Evolutionary conservation across 768 basidiomycete genomes (phyloP), one percentile per base, ranked within the genome.

Genomic region (Sporobolomyces pararoseus): DNA sequence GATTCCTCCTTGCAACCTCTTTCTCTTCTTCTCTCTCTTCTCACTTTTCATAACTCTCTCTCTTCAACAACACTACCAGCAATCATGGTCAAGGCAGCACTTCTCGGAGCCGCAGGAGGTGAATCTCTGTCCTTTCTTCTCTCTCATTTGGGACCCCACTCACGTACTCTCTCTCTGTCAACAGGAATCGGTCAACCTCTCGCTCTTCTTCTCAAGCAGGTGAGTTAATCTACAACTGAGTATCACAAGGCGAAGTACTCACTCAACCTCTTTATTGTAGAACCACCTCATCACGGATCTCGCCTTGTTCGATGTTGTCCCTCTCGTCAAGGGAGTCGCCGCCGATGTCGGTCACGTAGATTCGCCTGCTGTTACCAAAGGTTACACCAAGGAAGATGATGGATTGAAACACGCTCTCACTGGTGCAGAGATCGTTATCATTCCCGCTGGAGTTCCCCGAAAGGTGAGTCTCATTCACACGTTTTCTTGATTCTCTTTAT

Each of bases 371-470:
- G 88, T 89, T 80, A 88, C 92, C 34, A 83, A 85, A 68, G 93
- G 92, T n/a, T 89, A 83, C 79, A 84, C 91, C 23, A 79, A 79
- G 68, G 83, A 87, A 44, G 83, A 93, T 76, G 88, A 89, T 69
- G 91, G 91, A 39, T 83, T 95, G 71, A 86, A 88, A 81, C 89
- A 89, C 80, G 84, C 86, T 49, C 84, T 99, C 75, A 85, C 84
- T 52, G 92, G 89, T 68, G 93, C 93, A 16, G 86, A 96, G 73
- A 76, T 99, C 71, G 88, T 99, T 74, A 85, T 99, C 68, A 96
- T 98, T 79, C 95, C 95, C 63, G 95, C 95, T 76, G 95, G 95
- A 79, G 87, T 98, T 4, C 95, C 95, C 61, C 85, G 95, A 76
- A 99, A 99, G 82, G 79, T 80, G 27, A n/a, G 70, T n/a, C n/a